These are phyloP conservation scores for Nicotiana benthamiana DNA, from an alignment of 257 asterid species.

Conservation along the genomic window DNA sequence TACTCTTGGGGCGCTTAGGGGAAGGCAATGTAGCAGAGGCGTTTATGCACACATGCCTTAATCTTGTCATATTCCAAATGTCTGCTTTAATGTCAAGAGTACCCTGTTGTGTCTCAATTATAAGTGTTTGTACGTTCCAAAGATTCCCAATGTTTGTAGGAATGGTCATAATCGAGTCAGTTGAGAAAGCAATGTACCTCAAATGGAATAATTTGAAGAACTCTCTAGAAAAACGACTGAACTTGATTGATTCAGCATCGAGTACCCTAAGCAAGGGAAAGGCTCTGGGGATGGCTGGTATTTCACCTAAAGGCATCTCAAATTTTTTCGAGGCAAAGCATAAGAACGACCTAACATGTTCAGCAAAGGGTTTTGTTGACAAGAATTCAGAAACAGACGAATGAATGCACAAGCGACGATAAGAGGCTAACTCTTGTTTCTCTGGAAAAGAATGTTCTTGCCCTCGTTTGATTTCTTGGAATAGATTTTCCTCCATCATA, in stretches of 20 bases:
- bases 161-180: conserved; percentile 24
- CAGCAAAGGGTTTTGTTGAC: conserved; percentile 31
- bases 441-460: background rate
- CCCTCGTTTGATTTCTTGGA: conserved; percentile 27
- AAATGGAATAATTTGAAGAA: conserved; percentile 38
- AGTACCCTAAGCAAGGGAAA: conserved; percentile 52
- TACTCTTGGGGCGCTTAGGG: background rate
- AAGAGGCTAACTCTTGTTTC: conserved; percentile 24
- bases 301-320: conserved; percentile 23
- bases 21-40: conserved; percentile 28
- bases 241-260: conserved; percentile 31
- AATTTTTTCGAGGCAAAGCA: conserved; percentile 32
- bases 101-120: conserved; percentile 33
- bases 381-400: conserved; percentile 31
- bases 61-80: conserved; percentile 47
- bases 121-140: conserved; percentile 48
- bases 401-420: conserved; percentile 49
- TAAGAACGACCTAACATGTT: conserved; percentile 48
- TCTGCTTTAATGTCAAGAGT: conserved; percentile 38
- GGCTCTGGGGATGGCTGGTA: conserved; percentile 25
- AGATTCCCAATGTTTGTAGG: conserved; percentile 38
- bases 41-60: conserved; percentile 42
- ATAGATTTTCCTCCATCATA: conserved; percentile 27
- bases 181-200: conserved; percentile 44
- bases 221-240: conserved; percentile 37